Base-by-base conservation (phyloP, 2,329 filamentous ascomycete species). In the Diaporthe longicolla region DNA sequence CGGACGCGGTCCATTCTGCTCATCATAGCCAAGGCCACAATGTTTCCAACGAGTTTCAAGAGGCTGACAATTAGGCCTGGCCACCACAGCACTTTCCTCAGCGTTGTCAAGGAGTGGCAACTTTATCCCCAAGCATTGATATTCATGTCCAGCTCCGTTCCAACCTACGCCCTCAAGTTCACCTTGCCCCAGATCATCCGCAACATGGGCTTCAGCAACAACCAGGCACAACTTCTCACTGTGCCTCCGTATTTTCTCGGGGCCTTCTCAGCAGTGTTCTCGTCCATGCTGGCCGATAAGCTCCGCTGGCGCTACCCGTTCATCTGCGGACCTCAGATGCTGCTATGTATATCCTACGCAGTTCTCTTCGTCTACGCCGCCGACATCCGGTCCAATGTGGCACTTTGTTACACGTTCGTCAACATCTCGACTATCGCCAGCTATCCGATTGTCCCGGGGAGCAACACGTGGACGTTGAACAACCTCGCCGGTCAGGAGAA, bases 401-500 rank as follows among this genome's bases (percentile, higher is more conserved):
- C 90, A 0, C 89, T 89, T 0, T 93, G 94, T 79, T 84, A 95
- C 0, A 91, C 89, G 0, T 91, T 59, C 8, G 57, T 59, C 35
- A 59, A 59, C n/a, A 59, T 59, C 57, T 59, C 57, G n/a, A 59
- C 91, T 0, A 84, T 93, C 74, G 93, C 93, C 0, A 93, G 94
- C 71, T 94, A 94, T 77, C 92, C 93, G 0, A 89, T 88, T 61
- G 90, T 93, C 70, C 81, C 92, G 0, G 76, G 81, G 4, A 93
- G 90, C 0, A 90, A 93, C 57, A 88, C 90, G 0, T 94, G 93
- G 93, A 84, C 87, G 0, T 88, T 88, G 43, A 94, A 94, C 81
- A 94, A 94, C 75, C 87, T 90, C 21, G 92, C 78, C 0, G 81
- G 81, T 1, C 77, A 81, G 0, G 78, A 78, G 19, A 80, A 83